phyloP scores from a whole-genome alignment of 768 basidiomycete genomes.

The Leccinum rimulosum region DNA sequence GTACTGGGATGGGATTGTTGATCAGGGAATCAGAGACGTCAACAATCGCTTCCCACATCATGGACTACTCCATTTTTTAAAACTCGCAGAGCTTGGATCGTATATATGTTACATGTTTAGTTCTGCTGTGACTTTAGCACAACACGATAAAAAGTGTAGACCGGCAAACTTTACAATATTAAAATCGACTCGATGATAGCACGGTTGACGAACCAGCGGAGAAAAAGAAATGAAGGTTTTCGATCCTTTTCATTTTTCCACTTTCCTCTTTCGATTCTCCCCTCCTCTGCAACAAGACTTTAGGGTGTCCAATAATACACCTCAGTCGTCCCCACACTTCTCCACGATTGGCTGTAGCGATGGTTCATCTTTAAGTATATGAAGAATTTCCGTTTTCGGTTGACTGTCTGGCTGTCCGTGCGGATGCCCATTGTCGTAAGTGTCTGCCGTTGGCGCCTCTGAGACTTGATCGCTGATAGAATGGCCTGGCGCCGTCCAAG shows the following conservation, averaged over 20 bases:
- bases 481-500: conserved; percentile 41
- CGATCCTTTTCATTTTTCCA: neutral
- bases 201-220: neutral
- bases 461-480: conserved; percentile 5
- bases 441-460: conserved; percentile 11
- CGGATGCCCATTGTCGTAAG: conserved; percentile 34
- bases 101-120: neutral
- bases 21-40: conserved; percentile 9
- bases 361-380: conserved; percentile 12
- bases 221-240: neutral
- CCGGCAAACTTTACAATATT: neutral
- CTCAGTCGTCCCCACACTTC: conserved; percentile 7
- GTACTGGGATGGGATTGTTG: conserved; percentile 80
- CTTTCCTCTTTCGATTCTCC: neutral
- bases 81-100: neutral
- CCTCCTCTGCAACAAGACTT: neutral
- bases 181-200: neutral
- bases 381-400: neutral
- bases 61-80: neutral
- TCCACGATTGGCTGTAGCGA: conserved; percentile 16
- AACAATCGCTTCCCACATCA: neutral
- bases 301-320: neutral
- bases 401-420: conserved; percentile 36
- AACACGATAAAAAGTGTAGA: neutral
- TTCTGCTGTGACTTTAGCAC: neutral